phyloP scores from a whole-genome alignment of 1,139 yeast genomes.

The Saccharomycopsis hybrid region DNA sequence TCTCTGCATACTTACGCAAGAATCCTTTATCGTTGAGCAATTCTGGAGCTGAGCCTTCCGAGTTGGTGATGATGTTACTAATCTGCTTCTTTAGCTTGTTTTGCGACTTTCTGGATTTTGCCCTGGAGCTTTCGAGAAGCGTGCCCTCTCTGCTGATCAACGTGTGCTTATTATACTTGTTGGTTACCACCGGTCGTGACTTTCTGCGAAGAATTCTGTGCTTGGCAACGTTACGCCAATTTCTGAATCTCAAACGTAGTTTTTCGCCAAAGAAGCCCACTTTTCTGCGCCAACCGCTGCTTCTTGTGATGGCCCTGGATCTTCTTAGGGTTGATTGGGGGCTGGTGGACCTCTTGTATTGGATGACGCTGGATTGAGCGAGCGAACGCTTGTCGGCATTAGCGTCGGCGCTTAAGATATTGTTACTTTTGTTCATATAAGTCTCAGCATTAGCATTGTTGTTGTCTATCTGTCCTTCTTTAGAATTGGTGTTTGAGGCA shows the following conservation, averaged over 20 bases:
- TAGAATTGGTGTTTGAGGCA: no score
- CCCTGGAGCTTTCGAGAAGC: neutral
- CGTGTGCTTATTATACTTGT: neutral
- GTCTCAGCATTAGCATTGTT: no score
- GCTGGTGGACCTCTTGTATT: no score
- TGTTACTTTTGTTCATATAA: no score
- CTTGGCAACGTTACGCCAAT: slow-evolving; percentile 6
- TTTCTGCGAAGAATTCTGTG: neutral
- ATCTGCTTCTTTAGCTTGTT: no score
- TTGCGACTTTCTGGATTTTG: no score
- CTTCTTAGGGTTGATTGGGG: slow-evolving; percentile 12
- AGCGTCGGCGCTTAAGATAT: no score
- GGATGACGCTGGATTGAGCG: no score
- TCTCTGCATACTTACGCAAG: slow-evolving; percentile 14
- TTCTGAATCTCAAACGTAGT: slow-evolving; percentile 9
- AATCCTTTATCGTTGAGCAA: slow-evolving; percentile 8
- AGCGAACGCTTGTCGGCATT: no score
- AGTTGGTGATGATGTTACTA: neutral
- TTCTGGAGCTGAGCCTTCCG: neutral
- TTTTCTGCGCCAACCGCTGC: slow-evolving; percentile 2
- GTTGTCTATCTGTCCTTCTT: no score
- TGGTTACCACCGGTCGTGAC: neutral
- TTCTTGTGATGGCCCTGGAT: slow-evolving; percentile 3
- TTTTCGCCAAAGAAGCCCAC: neutral
- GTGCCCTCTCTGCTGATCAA: no score